phyloP scores from a whole-genome alignment of 805 yeast genomes.

The Barnettozyma populi region DNA sequence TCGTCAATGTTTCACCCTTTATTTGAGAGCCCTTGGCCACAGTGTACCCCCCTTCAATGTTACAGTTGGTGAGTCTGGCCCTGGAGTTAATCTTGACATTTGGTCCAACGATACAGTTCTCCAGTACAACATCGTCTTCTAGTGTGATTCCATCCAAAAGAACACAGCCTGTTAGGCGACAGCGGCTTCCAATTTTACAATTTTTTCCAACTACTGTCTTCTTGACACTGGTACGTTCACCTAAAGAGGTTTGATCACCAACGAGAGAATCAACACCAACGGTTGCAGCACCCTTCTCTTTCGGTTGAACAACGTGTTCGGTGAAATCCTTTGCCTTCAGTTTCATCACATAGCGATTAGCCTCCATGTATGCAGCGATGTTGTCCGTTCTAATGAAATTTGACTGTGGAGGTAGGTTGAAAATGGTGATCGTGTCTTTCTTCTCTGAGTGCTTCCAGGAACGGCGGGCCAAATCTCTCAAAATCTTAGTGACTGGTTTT shows the following conservation, averaged over 20 bases:
- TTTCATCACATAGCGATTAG: slow-evolving; percentile 73
- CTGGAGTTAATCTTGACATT: slow-evolving; percentile 59
- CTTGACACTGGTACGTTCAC: slow-evolving; percentile 83
- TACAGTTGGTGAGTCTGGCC: slow-evolving; percentile 69
- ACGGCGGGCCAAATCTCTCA: slow-evolving; percentile 84
- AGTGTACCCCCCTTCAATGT: slow-evolving; percentile 73
- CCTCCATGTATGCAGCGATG: slow-evolving; percentile 80
- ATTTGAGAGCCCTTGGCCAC: slow-evolving; percentile 49
- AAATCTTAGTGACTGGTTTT: slow-evolving; percentile 57
- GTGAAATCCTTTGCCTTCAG: slow-evolving; percentile 42
- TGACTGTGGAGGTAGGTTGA: slow-evolving; percentile 63
- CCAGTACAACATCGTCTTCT: slow-evolving; percentile 70
- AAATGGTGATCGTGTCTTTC: slow-evolving; percentile 61
- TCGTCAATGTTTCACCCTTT: slow-evolving; percentile 56
- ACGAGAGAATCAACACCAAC: slow-evolving; percentile 85
- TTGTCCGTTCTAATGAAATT: slow-evolving; percentile 75
- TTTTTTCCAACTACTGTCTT: slow-evolving; percentile 72
- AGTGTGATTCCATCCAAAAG: slow-evolving; percentile 63
- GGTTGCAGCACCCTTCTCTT: slow-evolving; percentile 58
- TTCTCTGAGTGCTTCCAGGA: slow-evolving; percentile 75
- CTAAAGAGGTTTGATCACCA: slow-evolving; percentile 61
- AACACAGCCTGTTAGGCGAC: slow-evolving; percentile 84
- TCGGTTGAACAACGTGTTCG: slow-evolving; percentile 23
- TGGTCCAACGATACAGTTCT: slow-evolving; percentile 83
- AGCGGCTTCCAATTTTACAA: slow-evolving; percentile 77